Percentiles rank a stretch among this genome's conserved stretches.
These are phyloP conservation scores for Volvox africanus DNA, from an alignment of 139 green algal species.

Conservation along the genomic window DNA sequence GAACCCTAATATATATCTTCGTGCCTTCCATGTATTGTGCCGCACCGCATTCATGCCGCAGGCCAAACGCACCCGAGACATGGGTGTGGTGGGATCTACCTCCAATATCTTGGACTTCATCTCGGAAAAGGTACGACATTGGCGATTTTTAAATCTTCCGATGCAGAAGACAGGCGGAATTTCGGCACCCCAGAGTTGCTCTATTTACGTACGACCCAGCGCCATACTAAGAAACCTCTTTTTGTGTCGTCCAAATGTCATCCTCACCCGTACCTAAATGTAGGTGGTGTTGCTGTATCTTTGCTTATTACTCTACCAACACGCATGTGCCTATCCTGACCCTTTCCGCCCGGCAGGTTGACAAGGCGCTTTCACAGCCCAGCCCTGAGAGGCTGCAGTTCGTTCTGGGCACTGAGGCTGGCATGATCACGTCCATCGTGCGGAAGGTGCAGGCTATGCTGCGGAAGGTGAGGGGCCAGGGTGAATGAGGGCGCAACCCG, in stretches of 20 bases:
- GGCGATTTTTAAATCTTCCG: background rate
- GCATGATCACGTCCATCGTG: slow-evolving; percentile 99
- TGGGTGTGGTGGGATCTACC: slow-evolving; percentile 96
- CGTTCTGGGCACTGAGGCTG: slow-evolving; percentile 97
- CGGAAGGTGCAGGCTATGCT: slow-evolving; percentile 85
- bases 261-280: too few relatives aligned
- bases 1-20: too few relatives aligned
- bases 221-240: too few relatives aligned
- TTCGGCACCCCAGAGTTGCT: too few relatives aligned
- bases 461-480: background rate
- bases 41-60: slow-evolving; percentile 51
- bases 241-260: too few relatives aligned
- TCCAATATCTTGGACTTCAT: slow-evolving; percentile 99
- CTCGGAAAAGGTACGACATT: slow-evolving; percentile 66
- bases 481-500: too few relatives aligned
- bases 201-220: too few relatives aligned
- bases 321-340: too few relatives aligned
- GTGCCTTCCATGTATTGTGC: too few relatives aligned
- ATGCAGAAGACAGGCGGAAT: too few relatives aligned
- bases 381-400: slow-evolving; percentile 87
- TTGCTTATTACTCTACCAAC: too few relatives aligned
- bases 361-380: slow-evolving; percentile 62
- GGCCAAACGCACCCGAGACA: slow-evolving; percentile 77
- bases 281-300: too few relatives aligned
- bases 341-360: slow-evolving; percentile 5